Evolutionary conservation across 192 early-diverging fungal genomes (phyloP).

Genomic region (Coemansia sp.): DNA sequence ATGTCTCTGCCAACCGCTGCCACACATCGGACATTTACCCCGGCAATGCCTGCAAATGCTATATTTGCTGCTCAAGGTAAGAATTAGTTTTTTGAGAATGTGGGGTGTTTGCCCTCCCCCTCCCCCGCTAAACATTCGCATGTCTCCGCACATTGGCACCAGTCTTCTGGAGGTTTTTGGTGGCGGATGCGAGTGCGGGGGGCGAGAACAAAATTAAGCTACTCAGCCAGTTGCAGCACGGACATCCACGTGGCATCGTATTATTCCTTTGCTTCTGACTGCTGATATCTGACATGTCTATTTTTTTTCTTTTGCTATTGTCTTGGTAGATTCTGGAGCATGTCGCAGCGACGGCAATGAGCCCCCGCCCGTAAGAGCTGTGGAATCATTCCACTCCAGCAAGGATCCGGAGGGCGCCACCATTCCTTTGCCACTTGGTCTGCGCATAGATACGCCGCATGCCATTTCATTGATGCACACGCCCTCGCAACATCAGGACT

Average conservation of each 20-base stretch:
- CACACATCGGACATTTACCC: constrained; percentile 19
- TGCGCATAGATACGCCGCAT: constrained; percentile 23
- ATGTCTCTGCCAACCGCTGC: constrained; percentile 32
- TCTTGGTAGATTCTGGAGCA: constrained; percentile 4
- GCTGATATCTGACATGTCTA: constrained; percentile 5
- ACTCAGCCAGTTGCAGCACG: neutral
- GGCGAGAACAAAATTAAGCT: neutral
- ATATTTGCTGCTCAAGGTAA: constrained; percentile 34
- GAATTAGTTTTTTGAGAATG: neutral
- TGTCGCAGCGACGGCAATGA: neutral
- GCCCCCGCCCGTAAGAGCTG: neutral
- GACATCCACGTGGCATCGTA: neutral
- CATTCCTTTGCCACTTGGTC: constrained; percentile 10
- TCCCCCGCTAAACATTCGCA: neutral
- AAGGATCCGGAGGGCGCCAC: neutral
- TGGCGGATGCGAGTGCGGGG: constrained; percentile 1
- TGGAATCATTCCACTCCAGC: neutral
- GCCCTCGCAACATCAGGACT: constrained; percentile 11
- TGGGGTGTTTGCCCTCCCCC: neutral
- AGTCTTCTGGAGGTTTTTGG: neutral
- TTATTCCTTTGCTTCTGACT: neutral
- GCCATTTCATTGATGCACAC: neutral
- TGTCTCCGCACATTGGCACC: neutral
- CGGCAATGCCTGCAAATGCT: constrained; percentile 15
- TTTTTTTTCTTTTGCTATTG: neutral